Evolutionary conservation across 192 early-diverging fungal species (phyloP), one percentile per base, ranked within the genome.

Genomic region (Linnemannia elongata): DNA sequence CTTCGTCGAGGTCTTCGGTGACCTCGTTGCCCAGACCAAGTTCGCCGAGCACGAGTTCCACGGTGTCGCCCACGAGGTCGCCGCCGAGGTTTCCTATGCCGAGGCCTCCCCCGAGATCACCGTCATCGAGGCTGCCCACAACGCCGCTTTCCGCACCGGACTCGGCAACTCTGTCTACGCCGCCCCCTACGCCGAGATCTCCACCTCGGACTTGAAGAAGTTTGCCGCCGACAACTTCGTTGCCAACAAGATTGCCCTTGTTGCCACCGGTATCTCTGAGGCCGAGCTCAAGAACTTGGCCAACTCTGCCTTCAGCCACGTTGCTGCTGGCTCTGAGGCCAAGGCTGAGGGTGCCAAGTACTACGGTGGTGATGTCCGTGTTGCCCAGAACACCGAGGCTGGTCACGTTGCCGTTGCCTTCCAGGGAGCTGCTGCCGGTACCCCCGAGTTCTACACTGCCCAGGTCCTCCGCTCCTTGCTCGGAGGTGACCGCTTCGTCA

Each of bases 81-180:
- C 81, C 69, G 92, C 90, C 35, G 96, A 99, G 90, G 87, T 94
- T 27, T 81, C 89, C 78, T 88, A 90, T 45, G 94, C 96, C 36
- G 90, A 93, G 35, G 77, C 90, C 38, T 90, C 93, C 86, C 92
- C 96, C 20, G 92, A 90, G 75, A 91, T 95, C 39, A 80, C 92
- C 27, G 94, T 94, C 36, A 76, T 96, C 42, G 97, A 98, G 77
- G 92, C 93, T 42, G 91, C 96, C 78, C 97, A 99, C 90, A 92
- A 92, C 82, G 94, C 94, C 45, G 98, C 97, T 44, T 99, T 98
- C 94, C 96, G 97, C 85, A 88, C 87, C 80, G 98, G 98, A 20
- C 94, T 99, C 81, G 98, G 98, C 72, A 98, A 98, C 96, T 94
- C 97, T 63, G 91, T 99, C 57, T 98, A 95, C 89, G 96, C 96